Evolutionary conservation across 768 basidiomycete species (phyloP), one percentile per base, ranked within the genome.

Genomic region (Mycena vulgaris): DNA sequence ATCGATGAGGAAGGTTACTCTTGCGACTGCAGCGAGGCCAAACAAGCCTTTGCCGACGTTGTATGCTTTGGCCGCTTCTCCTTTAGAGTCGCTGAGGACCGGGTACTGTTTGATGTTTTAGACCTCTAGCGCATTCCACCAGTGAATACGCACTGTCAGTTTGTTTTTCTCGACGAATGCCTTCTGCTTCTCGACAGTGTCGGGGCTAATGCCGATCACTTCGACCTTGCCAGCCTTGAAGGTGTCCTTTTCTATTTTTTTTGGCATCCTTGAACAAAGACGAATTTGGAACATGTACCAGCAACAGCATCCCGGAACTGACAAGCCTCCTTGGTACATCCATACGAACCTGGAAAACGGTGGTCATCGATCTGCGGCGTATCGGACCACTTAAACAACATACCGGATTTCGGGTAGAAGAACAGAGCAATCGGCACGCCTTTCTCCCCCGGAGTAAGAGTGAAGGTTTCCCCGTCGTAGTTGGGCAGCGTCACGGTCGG

Each of bases 261-360:
- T 25, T 59, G 10, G 47, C 23, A 45, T 28, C 17, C 19, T 55
- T 40, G 69, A 51, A 17, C 39, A 16, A 37, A n/a, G 33, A 59
- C 5, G 11, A 5, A 7, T 58, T 55, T 55, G 27, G 6, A 27
- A 31, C 5, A 77, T 87, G 64, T 66, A 92, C 92, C 89, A 39
- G 83, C 87, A 48, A 93, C 80, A 4, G 93, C 93, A 82, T 96
- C 93, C 28, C 95, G 88, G 80, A 96, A 95, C 60, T 90, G 85
- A 75, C 94, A 95, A 2, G 92, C 94, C 79, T 96, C 90, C 75
- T 87, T 90, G 21, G 93, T 96, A 79, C 95, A 95, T 7, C 92
- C 94, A 58, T 83, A 90, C 2, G 93, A 89, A 8, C 91, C 93
- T 91, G 52, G 51, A 48, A 39, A 25, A 37, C 51, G 28, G n/a